These are phyloP conservation scores for Tardiomyces digboiensis DNA, from an alignment of 1,139 yeast genomes.

Conservation along the genomic window DNA sequence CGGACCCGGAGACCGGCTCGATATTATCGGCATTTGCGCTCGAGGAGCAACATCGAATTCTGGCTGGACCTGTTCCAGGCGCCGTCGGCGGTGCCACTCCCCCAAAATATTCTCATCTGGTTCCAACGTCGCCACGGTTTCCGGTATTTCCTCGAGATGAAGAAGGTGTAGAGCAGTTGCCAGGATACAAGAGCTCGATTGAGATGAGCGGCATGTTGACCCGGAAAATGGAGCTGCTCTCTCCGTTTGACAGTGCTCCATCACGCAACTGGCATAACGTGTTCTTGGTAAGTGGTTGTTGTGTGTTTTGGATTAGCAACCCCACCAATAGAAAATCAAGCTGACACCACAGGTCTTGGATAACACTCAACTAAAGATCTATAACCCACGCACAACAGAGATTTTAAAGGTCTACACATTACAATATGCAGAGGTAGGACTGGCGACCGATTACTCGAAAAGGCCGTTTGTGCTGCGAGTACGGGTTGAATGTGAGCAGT, in stretches of 20 bases:
- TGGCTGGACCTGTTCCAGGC: no score
- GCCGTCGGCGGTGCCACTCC: constrained; percentile 8
- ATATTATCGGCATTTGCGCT: constrained; percentile 1
- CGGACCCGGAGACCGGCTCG: constrained; percentile 1
- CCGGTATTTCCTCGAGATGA: constrained; percentile 15
- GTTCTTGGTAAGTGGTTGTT: no score
- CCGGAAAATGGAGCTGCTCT: constrained; percentile 26
- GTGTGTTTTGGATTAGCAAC: no score
- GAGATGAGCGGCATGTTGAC: constrained; percentile 19
- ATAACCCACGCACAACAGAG: constrained; percentile 14
- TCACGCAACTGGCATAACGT: constrained; percentile 44
- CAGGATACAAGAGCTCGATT: constrained; percentile 26
- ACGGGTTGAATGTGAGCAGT: constrained; percentile 61
- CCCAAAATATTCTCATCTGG: constrained; percentile 18
- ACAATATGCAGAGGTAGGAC: constrained; percentile 60
- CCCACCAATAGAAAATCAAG: no score
- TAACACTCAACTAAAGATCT: constrained; percentile 45
- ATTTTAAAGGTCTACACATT: constrained; percentile 47
- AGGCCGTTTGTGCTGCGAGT: constrained; percentile 47
- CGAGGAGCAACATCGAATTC: background rate
- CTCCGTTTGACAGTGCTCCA: constrained; percentile 30
- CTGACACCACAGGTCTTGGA: no score
- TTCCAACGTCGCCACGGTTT: constrained; percentile 18
- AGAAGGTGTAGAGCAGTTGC: constrained; percentile 22
- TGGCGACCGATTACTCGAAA: constrained; percentile 62